These are phyloP conservation scores for Mesembryanthemum crystallinum DNA, from an alignment of 148 eudicot genomes.

Conservation along the genomic window DNA sequence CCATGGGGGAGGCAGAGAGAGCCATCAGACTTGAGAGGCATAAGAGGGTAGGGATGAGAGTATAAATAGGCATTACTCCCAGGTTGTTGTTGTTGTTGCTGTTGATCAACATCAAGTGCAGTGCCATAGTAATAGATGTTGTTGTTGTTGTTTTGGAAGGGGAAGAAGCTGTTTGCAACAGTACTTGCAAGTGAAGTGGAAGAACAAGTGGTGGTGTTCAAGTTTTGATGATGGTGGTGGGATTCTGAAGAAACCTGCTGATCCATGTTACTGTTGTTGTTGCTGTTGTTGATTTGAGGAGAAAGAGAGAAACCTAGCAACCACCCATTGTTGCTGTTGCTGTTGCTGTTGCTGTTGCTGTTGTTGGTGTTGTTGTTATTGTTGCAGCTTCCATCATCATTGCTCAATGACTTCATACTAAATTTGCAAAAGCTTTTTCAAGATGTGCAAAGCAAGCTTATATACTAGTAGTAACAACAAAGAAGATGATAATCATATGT, in stretches of 20 bases:
- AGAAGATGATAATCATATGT: not conserved
- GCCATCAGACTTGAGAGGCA: constrained; percentile 94
- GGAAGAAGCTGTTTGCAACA: constrained; percentile 27
- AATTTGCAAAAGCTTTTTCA: not conserved
- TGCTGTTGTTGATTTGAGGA: constrained; percentile 32
- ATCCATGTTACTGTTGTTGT: constrained; percentile 4
- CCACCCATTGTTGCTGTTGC: constrained; percentile 30
- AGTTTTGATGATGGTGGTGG: constrained; percentile 16
- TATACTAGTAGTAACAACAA: not conserved
- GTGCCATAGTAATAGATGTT: constrained; percentile 41
- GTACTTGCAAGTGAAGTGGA: constrained; percentile 21
- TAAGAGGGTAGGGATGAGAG: constrained; percentile 49
- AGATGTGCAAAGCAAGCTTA: no score
- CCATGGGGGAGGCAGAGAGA: constrained; percentile 85
- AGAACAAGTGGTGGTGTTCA: constrained; percentile 21
- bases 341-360: constrained; percentile 24
- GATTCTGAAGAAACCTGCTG: constrained; percentile 30
- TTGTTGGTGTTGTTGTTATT: constrained; percentile 25
- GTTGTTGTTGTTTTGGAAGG: constrained; percentile 29
- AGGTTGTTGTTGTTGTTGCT: constrained; percentile 22
- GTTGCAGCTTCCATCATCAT: constrained; percentile 30
- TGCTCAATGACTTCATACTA: constrained; percentile 54
- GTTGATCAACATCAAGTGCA: constrained; percentile 33
- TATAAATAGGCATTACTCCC: constrained; percentile 19
- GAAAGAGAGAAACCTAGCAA: constrained; percentile 49